phyloP scores from a whole-genome alignment of 495 filamentous ascomycete genomes.

The Tetracladium setigerum region DNA sequence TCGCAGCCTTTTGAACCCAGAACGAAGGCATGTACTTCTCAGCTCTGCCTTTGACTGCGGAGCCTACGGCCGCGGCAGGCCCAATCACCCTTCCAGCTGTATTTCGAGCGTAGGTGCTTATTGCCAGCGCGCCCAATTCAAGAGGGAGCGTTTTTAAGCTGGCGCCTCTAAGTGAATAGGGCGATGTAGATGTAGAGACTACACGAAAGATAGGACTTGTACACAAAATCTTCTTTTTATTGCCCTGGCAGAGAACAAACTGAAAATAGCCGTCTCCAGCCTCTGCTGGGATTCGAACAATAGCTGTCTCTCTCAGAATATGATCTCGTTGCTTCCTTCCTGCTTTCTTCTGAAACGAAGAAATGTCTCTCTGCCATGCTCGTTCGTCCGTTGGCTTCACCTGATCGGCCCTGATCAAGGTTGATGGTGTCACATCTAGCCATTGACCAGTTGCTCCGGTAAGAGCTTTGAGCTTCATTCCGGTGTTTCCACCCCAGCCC shows the following conservation, averaged over 20 bases:
- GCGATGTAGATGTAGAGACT: constrained; percentile 49
- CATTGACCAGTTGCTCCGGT: constrained; percentile 47
- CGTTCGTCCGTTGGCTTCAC: constrained; percentile 45
- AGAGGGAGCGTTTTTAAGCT: constrained; percentile 55
- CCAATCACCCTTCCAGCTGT: constrained; percentile 38
- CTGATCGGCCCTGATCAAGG: constrained; percentile 35
- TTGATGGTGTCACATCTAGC: constrained; percentile 56
- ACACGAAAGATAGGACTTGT: constrained; percentile 58
- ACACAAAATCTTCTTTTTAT: constrained; percentile 46
- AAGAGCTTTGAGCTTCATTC: constrained; percentile 56
- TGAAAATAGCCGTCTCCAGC: constrained; percentile 61
- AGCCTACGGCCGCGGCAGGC: constrained; percentile 41
- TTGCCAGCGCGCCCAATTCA: constrained; percentile 53
- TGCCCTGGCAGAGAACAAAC: constrained; percentile 49
- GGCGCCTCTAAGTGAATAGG: constrained; percentile 54
- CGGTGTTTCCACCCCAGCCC: constrained; percentile 60
- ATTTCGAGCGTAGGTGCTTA: constrained; percentile 42
- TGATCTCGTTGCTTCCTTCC: constrained; percentile 37
- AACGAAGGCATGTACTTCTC: constrained; percentile 36
- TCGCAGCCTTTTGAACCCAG: constrained; percentile 32
- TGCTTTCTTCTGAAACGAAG: constrained; percentile 45
- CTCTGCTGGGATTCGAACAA: constrained; percentile 54
- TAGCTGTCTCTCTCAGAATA: constrained; percentile 48
- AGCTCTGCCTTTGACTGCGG: constrained; percentile 30
- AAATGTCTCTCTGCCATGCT: constrained; percentile 60